Percentiles rank a stretch among this genome's conserved stretches.
Conservation (phyloP, 345 rosid species). For the Dipteronia dyeriana region DNA sequence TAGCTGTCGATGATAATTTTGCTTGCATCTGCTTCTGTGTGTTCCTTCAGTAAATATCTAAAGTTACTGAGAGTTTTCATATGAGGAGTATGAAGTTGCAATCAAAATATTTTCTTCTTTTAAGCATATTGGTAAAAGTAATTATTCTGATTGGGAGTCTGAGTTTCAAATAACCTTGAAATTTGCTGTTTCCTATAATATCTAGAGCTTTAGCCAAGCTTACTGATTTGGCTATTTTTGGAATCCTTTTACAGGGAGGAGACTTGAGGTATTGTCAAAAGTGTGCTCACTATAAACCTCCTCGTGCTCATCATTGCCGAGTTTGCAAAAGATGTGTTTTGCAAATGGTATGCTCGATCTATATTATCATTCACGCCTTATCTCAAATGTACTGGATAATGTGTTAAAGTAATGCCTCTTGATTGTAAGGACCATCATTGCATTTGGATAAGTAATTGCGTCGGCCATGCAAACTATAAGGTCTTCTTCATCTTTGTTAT, state of each 20-base stretch:
- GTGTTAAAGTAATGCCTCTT: constrained; percentile 42
- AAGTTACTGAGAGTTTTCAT: background rate
- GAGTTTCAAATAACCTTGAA: background rate
- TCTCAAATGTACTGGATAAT: constrained; percentile 28
- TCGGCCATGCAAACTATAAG: constrained; percentile 92
- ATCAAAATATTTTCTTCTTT: constrained; percentile 6
- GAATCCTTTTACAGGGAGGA: constrained; percentile 69
- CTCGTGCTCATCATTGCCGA: constrained; percentile 96
- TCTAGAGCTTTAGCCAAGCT: constrained; percentile 8
- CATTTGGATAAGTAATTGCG: constrained; percentile 95
- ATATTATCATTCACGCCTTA: constrained; percentile 18
- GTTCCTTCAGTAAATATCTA: background rate
- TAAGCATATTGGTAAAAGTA: background rate
- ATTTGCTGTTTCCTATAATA: background rate
- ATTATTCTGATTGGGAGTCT: background rate
- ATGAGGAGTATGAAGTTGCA: background rate
- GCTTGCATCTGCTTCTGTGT: background rate
- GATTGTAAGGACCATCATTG: constrained; percentile 91
- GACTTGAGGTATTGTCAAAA: constrained; percentile 92
- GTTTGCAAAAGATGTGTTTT: constrained; percentile 91
- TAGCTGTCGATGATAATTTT: background rate
- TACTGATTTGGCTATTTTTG: constrained; percentile 15
- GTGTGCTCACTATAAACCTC: constrained; percentile 83
- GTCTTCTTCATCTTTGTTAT: constrained; percentile 80
- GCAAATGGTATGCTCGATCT: constrained; percentile 67